Evolutionary conservation across 306 rosid species (phyloP).

Genomic region (Prunus davidiana): DNA sequence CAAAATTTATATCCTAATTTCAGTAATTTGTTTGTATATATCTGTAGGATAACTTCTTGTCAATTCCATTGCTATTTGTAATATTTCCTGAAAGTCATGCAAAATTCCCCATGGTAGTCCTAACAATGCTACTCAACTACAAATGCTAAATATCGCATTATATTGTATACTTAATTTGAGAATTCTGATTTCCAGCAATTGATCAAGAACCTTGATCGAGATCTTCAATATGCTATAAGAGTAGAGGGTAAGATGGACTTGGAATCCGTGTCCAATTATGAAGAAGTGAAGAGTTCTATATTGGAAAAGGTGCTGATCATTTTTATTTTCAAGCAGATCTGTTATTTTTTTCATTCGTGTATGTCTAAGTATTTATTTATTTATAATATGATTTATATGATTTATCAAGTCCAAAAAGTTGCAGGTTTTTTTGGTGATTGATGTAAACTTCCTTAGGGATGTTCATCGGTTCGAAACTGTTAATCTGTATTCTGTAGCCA

Average conservation of each 20-base stretch:
- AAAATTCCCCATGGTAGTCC: not conserved
- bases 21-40: constrained; percentile 3
- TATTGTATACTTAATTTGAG: constrained; percentile 20
- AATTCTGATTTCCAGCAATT: constrained; percentile 59
- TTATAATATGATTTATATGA: constrained; percentile 4
- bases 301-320: constrained; percentile 68
- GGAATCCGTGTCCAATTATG: constrained; percentile 76
- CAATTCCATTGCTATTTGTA: not conserved
- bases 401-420: constrained; percentile 5
- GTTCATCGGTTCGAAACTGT: not conserved
- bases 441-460: not conserved
- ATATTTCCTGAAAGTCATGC: not conserved
- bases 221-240: constrained; percentile 86
- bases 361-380: constrained; percentile 10
- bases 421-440: not conserved
- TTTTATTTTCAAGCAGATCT: constrained; percentile 19
- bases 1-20: not conserved
- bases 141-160: not conserved
- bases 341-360: constrained; percentile 12
- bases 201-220: constrained; percentile 85
- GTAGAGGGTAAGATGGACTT: constrained; percentile 94
- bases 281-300: constrained; percentile 80
- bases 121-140: constrained; percentile 19
- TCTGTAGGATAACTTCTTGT: not conserved
- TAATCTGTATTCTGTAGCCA: not conserved